Base-by-base conservation (phyloP, 2,329 filamentous ascomycete species). In the Aspergillus fischeri region DNA sequence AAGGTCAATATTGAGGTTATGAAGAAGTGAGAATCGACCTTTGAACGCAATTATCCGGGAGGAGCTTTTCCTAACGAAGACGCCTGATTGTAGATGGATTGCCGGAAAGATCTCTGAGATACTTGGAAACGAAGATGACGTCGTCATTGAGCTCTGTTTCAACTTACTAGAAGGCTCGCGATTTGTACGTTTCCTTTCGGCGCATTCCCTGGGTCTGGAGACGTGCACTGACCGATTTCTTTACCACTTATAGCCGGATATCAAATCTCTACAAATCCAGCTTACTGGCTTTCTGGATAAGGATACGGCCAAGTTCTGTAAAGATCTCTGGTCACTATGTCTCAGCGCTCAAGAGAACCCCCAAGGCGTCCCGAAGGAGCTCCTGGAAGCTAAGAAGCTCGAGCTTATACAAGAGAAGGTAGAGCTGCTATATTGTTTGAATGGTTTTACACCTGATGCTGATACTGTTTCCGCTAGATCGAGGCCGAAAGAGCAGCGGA, bases 1-100 rank as follows among this genome's bases (percentile, higher is more conserved):
- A 97, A 97, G 79, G 92, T 99, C 75, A 97, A 99, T 72, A 81
- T 96, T 52, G 91, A 96, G 75, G 90, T 99, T 55, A 96, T 99
- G 86, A 97, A 97, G 83, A 96, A 94, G 90, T 95, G 72, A 70
- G 87, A 77, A 59, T 41, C 8, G 29, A 38, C 35, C 53, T 49
- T 55, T 61, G 57, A 59, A 55, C 59, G 35, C 52, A 49, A 51
- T 55, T 57, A 52, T 56, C 49, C 51, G 28, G 21, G 49, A 32
- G 48, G 41, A 41, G 25, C 5, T 29, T 35, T 56, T 60, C 53
- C 62, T 67, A 38, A 62, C 49, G 24, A 14, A n/a, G 29, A 49
- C 17, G 47, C 5, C 48, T 25, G 21, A n/a, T 28, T 28, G 51
- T 65, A 97, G 92, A 80, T 99, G 94, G 94, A 97, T 97, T 72